phyloP scores from a whole-genome alignment of 75 land plant genomes.

The Pinus tabuliformis region DNA sequence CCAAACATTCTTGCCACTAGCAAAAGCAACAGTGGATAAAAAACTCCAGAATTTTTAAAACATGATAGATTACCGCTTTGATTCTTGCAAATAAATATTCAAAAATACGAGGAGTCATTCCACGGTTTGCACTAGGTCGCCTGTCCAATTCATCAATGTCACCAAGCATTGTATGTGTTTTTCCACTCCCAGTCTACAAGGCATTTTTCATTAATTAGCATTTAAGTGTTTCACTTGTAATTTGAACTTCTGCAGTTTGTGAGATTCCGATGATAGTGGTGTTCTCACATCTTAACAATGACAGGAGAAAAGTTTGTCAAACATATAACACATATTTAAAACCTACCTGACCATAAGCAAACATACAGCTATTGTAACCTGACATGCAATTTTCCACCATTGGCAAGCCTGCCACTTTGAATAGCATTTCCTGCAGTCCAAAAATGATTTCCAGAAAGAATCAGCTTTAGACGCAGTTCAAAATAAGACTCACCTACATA shows the following conservation, averaged over 20 bases:
- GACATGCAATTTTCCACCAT: slow-evolving; percentile 98
- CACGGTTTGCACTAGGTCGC: slow-evolving; percentile 69
- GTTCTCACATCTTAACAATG: background rate
- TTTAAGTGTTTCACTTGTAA: background rate
- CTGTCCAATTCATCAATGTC: slow-evolving; percentile 66
- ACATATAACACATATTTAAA: slow-evolving; percentile 1
- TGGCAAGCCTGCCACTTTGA: slow-evolving; percentile 85
- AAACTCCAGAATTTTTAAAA: slow-evolving; percentile 4
- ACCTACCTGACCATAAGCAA: slow-evolving; percentile 98
- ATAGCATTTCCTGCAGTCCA: slow-evolving; percentile 72
- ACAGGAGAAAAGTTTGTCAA: background rate
- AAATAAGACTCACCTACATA: background rate
- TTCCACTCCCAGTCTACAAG: slow-evolving; percentile 96
- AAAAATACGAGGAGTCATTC: slow-evolving; percentile 96
- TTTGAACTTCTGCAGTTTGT: no score
- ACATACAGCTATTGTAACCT: slow-evolving; percentile 98
- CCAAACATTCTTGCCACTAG: background rate
- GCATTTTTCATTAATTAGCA: background rate
- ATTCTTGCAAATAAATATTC: slow-evolving; percentile 94
- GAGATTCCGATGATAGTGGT: no score
- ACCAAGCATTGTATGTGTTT: slow-evolving; percentile 97
- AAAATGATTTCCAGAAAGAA: slow-evolving; percentile 8
- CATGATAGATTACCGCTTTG: slow-evolving; percentile 46
- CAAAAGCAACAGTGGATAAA: background rate
- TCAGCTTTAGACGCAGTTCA: background rate